These are phyloP conservation scores for Tylopilus intermedius DNA, from an alignment of 768 basidiomycete genomes.

Conservation along the genomic window DNA sequence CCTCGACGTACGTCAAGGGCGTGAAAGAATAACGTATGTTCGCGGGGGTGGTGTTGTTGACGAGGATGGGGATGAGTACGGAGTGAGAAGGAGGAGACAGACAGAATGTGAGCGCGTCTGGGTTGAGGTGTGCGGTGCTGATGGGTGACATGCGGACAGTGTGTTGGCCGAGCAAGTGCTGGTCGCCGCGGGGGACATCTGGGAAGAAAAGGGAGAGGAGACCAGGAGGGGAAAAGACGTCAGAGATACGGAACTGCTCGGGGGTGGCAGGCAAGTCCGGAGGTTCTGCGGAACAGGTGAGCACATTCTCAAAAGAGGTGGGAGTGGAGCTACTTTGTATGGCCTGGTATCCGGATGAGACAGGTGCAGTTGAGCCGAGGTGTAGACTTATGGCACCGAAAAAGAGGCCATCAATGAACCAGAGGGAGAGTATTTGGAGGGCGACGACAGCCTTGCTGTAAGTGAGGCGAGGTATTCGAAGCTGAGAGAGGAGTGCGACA, in stretches of 20 bases:
- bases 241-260: slow-evolving; percentile 44
- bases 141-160: slow-evolving; percentile 91
- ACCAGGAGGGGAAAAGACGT: slow-evolving; percentile 49
- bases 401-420: slow-evolving; percentile 62
- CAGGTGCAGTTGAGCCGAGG: slow-evolving; percentile 28
- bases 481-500: slow-evolving; percentile 49
- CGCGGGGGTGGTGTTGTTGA: slow-evolving; percentile 84
- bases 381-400: slow-evolving; percentile 70
- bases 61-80: slow-evolving; percentile 74
- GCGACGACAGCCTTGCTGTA: slow-evolving; percentile 60
- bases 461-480: slow-evolving; percentile 70
- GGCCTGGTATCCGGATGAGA: slow-evolving; percentile 15
- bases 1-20: slow-evolving; percentile 50
- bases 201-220: slow-evolving; percentile 38
- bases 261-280: slow-evolving; percentile 40
- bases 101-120: slow-evolving; percentile 68
- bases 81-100: slow-evolving; percentile 48
- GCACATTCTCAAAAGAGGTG: neutral
- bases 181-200: slow-evolving; percentile 38
- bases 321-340: slow-evolving; percentile 30
- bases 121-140: slow-evolving; percentile 88
- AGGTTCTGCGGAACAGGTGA: slow-evolving; percentile 24
- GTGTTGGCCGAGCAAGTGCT: slow-evolving; percentile 77
- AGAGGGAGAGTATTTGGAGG: slow-evolving; percentile 57
- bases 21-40: slow-evolving; percentile 69